These are phyloP conservation scores for Russula compacta DNA, from an alignment of 768 basidiomycete genomes.

Conservation along the genomic window DNA sequence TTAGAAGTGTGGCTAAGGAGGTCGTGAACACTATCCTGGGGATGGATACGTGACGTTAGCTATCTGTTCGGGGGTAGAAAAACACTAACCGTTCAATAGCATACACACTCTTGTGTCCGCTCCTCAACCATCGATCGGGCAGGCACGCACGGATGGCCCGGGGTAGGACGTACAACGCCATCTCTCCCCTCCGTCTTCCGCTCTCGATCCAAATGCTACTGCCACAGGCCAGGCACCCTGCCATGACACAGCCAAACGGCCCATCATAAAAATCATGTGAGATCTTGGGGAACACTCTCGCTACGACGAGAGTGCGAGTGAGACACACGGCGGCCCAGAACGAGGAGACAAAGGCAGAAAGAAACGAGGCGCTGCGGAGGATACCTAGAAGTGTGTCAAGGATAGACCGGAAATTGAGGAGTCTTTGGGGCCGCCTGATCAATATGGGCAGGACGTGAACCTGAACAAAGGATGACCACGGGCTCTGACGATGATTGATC, in stretches of 20 bases:
- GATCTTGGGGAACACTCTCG: constrained; percentile 52
- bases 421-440: constrained; percentile 44
- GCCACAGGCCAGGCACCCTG: constrained; percentile 62
- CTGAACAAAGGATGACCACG: constrained; percentile 29
- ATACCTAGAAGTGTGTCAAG: constrained; percentile 39
- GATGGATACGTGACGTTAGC: background rate
- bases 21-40: constrained; percentile 48
- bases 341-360: constrained; percentile 60
- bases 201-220: constrained; percentile 74
- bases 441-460: constrained; percentile 62
- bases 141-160: constrained; percentile 56
- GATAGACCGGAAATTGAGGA: constrained; percentile 38
- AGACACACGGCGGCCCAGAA: constrained; percentile 66
- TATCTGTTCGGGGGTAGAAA: background rate
- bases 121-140: constrained; percentile 44
- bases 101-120: constrained; percentile 32
- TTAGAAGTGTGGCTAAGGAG: constrained; percentile 58
- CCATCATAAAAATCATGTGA: constrained; percentile 80
- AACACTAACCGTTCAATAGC: constrained; percentile 46
- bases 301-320: constrained; percentile 55
- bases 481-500: background rate
- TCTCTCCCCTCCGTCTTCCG: constrained; percentile 62
- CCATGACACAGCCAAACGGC: constrained; percentile 56
- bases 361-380: constrained; percentile 59
- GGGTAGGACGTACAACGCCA: constrained; percentile 72